Base-by-base conservation (phyloP, 768 basidiomycete genomes). In the Xanthoconium purpureum region DNA sequence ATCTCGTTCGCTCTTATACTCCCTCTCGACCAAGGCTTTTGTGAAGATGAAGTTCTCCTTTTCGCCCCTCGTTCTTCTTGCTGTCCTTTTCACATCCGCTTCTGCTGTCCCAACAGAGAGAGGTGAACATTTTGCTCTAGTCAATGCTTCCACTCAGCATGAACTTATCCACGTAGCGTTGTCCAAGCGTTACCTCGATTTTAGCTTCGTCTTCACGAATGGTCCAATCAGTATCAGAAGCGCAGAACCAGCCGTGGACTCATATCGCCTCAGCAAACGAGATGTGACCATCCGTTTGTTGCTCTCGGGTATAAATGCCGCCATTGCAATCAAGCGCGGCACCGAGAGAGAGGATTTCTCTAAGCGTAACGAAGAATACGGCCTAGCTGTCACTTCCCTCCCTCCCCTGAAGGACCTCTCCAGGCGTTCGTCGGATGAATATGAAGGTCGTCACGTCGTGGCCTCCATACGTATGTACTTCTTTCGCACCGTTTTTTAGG, bases 391-490 rank as follows among this genome's bases (percentile, higher is more conserved):
- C 24, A 24, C 24, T 24, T 24, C 24, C 4, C 24, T 24, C 24
- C 24, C 24, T 4, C 24, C 24, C 24, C 24, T 24, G 24, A 24
- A 4, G 2, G 24, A 24, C 24, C 24, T 24, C 24, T 24, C 24
- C 24, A 24, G 24, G 24, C 24, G 24, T 24, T 24, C 24, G 2
- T 24, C 24, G 24, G 24, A 24, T 24, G 24, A 24, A 24, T 24
- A 24, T 24, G 56, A 8, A n/a, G 50, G 45, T 12, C 40, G 37
- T 36, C 50, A 44, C 10, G 46, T 57, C 40, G 42, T 48, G 3
- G 44, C 57, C 38, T 52, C 46, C 11, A 35, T 18, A 1, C 6
- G 58, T 59, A 48, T n/a, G 58, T 38, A 43, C 12, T 32, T 20
- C 1, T 44, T 5, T 28, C 15, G 4, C 24, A 45, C 1, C 9